A percentile compares a stretch with the other conserved stretches of the same genome.
Evolutionary conservation across 345 rosid genomes (phyloP).

Genomic region (Eutrema heterophyllum): DNA sequence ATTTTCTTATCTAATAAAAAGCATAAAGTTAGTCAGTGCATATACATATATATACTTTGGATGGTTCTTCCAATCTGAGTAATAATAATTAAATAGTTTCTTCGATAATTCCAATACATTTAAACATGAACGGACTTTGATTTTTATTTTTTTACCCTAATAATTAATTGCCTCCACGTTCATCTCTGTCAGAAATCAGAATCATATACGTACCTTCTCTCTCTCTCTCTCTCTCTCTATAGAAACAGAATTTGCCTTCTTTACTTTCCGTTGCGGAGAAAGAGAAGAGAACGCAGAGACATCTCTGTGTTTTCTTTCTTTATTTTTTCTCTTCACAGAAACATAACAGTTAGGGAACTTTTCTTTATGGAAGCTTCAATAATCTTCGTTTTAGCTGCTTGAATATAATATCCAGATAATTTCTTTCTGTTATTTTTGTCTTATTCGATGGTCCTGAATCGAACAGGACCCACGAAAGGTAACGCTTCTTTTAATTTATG

Average conservation of each 20-base stretch:
- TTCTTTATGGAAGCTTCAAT: neutral
- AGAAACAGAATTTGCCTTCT: slow-evolving; percentile 2
- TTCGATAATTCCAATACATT: slow-evolving; percentile 26
- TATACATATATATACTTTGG: no score
- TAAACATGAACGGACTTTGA: neutral
- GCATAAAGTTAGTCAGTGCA: no score
- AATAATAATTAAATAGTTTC: neutral
- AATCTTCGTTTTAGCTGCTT: neutral
- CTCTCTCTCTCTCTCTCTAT: slow-evolving; percentile 6
- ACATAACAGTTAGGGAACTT: no score
- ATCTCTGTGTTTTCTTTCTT: neutral
- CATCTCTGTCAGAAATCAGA: slow-evolving; percentile 21
- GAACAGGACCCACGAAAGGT: slow-evolving; percentile 20
- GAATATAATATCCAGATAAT: neutral
- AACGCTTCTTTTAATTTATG: neutral
- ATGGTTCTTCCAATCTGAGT: no score
- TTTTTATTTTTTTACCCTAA: neutral
- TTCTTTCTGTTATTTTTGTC: neutral
- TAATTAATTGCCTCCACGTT: slow-evolving; percentile 9
- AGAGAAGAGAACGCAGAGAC: neutral
- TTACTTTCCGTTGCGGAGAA: slow-evolving; percentile 1
- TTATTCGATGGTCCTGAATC: slow-evolving; percentile 19
- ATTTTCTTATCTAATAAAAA: no score
- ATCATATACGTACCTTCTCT: neutral
- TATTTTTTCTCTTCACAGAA: neutral